A percentile compares a stretch with the other conserved stretches of the same genome.
phyloP scores from a whole-genome alignment of 305 asterid species.

The Fraxinus angustifolia region DNA sequence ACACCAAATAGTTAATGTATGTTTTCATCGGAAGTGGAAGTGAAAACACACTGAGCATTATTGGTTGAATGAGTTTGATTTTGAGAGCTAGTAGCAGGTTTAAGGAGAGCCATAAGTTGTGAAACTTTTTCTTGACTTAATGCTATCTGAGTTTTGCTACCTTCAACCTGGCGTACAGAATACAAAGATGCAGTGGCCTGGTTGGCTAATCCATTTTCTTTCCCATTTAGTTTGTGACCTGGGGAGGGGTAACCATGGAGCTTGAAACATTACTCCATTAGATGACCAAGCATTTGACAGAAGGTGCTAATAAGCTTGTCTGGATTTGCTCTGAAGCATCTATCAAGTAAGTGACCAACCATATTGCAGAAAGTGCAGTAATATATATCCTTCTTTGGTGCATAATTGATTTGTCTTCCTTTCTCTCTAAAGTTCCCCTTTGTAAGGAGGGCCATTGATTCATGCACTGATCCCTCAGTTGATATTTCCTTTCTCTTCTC shows the following conservation, averaged over 20 bases:
- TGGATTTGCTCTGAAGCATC: not conserved
- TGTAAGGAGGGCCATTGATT: not conserved
- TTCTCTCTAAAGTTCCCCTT: not conserved
- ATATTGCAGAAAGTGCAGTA: not conserved
- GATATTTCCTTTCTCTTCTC: not conserved
- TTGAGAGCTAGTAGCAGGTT: not conserved
- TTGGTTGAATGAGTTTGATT: not conserved
- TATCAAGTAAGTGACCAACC: no score
- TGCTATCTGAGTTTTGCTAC: not conserved
- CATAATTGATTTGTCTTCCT: not conserved
- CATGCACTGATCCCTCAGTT: not conserved
- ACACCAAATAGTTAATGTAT: no score
- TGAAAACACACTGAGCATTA: not conserved
- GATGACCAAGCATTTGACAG: not conserved
- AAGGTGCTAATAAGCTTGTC: not conserved
- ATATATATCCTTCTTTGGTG: not conserved
- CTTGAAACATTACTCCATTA: not conserved
- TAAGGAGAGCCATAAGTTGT: not conserved
- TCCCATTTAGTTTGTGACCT: not conserved
- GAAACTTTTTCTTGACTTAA: not conserved
- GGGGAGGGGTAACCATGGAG: not conserved
- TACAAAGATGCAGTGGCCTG: no score
- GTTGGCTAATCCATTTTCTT: not conserved
- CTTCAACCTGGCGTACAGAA: not conserved
- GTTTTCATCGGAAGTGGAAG: not conserved